phyloP scores from a whole-genome alignment of 2,329 filamentous ascomycete species.

The Blumeria graminis region DNA sequence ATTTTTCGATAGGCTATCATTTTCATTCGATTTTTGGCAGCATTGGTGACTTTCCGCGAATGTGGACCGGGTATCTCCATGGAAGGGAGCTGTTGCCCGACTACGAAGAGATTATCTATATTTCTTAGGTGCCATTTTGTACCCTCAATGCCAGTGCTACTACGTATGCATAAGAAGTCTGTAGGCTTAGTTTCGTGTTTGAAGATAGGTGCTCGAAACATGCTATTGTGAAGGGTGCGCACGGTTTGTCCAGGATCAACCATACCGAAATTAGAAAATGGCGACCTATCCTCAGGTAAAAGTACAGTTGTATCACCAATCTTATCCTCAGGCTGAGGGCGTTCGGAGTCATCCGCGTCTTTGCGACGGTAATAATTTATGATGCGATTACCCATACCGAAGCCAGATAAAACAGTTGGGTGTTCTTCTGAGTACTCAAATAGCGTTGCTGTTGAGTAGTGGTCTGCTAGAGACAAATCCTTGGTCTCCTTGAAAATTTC shows the following conservation, averaged over 20 bases:
- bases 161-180: slow-evolving; percentile 74
- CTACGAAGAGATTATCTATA: slow-evolving; percentile 73
- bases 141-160: slow-evolving; percentile 53
- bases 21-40: slow-evolving; percentile 88
- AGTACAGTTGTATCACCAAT: slow-evolving; percentile 76
- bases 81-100: slow-evolving; percentile 80
- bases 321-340: slow-evolving; percentile 28
- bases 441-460: slow-evolving; percentile 61
- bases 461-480: slow-evolving; percentile 61
- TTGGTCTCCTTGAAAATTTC: slow-evolving; percentile 60
- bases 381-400: slow-evolving; percentile 87
- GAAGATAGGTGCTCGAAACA: slow-evolving; percentile 89
- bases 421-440: slow-evolving; percentile 93
- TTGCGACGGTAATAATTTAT: slow-evolving; percentile 93
- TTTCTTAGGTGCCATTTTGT: slow-evolving; percentile 64
- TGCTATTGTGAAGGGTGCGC: slow-evolving; percentile 76
- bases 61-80: slow-evolving; percentile 85
- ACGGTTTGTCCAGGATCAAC: slow-evolving; percentile 80
- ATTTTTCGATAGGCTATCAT: slow-evolving; percentile 87
- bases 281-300: slow-evolving; percentile 81
- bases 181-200: slow-evolving; percentile 53
- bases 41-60: slow-evolving; percentile 83
- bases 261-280: slow-evolving; percentile 83
- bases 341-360: slow-evolving; percentile 30
- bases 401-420: slow-evolving; percentile 77